Percentiles rank a stretch among this genome's conserved stretches.
These are phyloP conservation scores for Chaetomiaceae sp. DNA, from an alignment of 2,329 filamentous ascomycete genomes.

Conservation along the genomic window DNA sequence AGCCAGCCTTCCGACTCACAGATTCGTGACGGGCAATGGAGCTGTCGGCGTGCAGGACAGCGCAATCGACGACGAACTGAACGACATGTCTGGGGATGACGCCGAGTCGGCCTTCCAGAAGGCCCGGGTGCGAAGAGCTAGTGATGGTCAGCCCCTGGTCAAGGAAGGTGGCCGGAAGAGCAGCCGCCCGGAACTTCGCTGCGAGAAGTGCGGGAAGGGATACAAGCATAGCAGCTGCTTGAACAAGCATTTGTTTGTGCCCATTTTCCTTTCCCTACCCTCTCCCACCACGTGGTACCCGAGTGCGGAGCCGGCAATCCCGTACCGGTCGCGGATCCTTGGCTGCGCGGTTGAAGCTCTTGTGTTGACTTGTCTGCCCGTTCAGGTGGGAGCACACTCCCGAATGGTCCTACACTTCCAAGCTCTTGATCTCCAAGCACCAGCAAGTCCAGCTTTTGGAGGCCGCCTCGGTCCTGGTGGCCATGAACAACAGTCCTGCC, in stretches of 20 bases:
- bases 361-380: slow-evolving; percentile 40
- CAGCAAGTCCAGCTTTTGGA: slow-evolving; percentile 97
- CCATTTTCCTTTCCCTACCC: slow-evolving; percentile 39
- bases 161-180: slow-evolving; percentile 73
- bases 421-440: slow-evolving; percentile 97
- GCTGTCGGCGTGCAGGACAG: slow-evolving; percentile 52
- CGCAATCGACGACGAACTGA: slow-evolving; percentile 65
- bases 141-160: slow-evolving; percentile 77
- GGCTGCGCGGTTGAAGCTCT: slow-evolving; percentile 16
- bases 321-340: slow-evolving; percentile 16
- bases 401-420: slow-evolving; percentile 95
- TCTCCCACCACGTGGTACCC: slow-evolving; percentile 44
- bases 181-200: slow-evolving; percentile 81
- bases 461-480: slow-evolving; percentile 90
- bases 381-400: slow-evolving; percentile 98
- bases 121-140: slow-evolving; percentile 59
- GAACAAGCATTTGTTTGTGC: slow-evolving; percentile 98
- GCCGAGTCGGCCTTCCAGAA: slow-evolving; percentile 46
- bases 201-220: slow-evolving; percentile 97
- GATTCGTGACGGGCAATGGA: slow-evolving; percentile 44
- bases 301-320: slow-evolving; percentile 21
- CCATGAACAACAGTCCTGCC: slow-evolving; percentile 64
- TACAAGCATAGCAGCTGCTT: slow-evolving; percentile 99
- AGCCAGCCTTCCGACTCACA: slow-evolving; percentile 61
- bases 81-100: slow-evolving; percentile 54